Evolutionary conservation across 352 stramenopile genomes (phyloP), one percentile per base, ranked within the genome.

Genomic region (Phytophthora tubulina): DNA sequence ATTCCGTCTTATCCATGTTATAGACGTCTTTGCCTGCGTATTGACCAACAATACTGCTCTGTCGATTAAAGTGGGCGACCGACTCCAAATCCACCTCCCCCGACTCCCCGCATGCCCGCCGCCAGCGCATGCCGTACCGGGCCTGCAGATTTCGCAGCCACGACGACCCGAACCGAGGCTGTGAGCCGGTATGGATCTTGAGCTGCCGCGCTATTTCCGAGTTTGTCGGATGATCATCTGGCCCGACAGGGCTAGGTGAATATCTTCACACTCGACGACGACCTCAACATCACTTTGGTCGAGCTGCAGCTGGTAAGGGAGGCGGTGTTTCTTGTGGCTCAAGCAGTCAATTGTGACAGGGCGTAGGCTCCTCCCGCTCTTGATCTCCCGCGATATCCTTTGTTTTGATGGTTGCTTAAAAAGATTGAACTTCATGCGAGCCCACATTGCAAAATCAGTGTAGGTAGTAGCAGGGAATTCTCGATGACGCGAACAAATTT

Each of bases 1-100:
- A 36, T 6, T 15, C 15, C 2, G 56, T 64, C 15, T 45, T 44
- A 42, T 55, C 42, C 56, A 64, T 54, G 11, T 64, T 55, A 38
- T 55, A 64, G 0, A 64, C 56, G 44, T 55, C 42, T 30, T 33
- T 45, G 31, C n/a, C 27, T 6, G 55, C 15, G n/a, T 63, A 54
- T 14, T 32, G 17, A 50, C 6, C 33, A 6, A 61, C 30, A 1
- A 61, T 4, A 31, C 30, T 9, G 11, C 54, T 27, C 17, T 32
- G 41, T 1, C 13, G 1, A 4, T 63, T 11, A 13, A 54, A 41
- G 31, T 63, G 6, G 1, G 30, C 6, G 2, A 63, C n/a, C 1
- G 15, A 14, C 4, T 53, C 32, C 17, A 63, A 54, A 35, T 63
- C 55, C 1, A 63, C 31, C 1, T 6, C 10, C 7, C 42, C 42